These are phyloP conservation scores for Pythium scleroteichum DNA, from an alignment of 352 stramenopile species.

Conservation along the genomic window DNA sequence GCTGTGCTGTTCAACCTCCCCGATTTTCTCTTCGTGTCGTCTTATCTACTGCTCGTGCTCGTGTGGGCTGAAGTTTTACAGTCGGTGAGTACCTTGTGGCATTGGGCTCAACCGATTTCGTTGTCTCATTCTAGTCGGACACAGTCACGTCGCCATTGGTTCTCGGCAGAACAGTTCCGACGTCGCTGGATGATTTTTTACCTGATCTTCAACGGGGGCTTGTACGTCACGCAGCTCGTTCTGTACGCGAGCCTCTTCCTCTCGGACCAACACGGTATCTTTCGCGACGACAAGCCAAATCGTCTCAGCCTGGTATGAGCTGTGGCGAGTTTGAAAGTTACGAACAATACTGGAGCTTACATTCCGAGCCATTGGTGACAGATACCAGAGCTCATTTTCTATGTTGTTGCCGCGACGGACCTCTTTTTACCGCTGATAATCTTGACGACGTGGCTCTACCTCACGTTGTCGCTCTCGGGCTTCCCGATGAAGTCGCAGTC, in stretches of 20 bases:
- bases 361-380: slow-evolving; percentile 23
- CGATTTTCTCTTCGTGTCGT: slow-evolving; percentile 92
- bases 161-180: slow-evolving; percentile 81
- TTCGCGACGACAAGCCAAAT: slow-evolving; percentile 69
- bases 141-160: slow-evolving; percentile 89
- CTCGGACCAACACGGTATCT: slow-evolving; percentile 79
- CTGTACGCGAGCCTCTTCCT: slow-evolving; percentile 90
- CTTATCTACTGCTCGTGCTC: slow-evolving; percentile 89
- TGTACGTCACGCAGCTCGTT: slow-evolving; percentile 89
- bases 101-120: not conserved
- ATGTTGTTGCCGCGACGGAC: slow-evolving; percentile 82
- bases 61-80: slow-evolving; percentile 91
- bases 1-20: slow-evolving; percentile 91
- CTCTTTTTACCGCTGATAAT: slow-evolving; percentile 89
- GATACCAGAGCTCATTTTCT: slow-evolving; percentile 82
- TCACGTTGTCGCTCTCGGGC: slow-evolving; percentile 85
- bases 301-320: slow-evolving; percentile 60
- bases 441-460: slow-evolving; percentile 87
- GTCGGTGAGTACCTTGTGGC: slow-evolving; percentile 45
- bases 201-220: slow-evolving; percentile 87
- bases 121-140: no score
- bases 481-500: slow-evolving; percentile 85
- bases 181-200: slow-evolving; percentile 92
- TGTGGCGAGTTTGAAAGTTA: not conserved
- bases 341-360: not conserved